Percentiles rank a stretch among this genome's conserved stretches.
Evolutionary conservation across 2,329 filamentous ascomycete genomes (phyloP).

Genomic region (Exophiala dermatitidis): DNA sequence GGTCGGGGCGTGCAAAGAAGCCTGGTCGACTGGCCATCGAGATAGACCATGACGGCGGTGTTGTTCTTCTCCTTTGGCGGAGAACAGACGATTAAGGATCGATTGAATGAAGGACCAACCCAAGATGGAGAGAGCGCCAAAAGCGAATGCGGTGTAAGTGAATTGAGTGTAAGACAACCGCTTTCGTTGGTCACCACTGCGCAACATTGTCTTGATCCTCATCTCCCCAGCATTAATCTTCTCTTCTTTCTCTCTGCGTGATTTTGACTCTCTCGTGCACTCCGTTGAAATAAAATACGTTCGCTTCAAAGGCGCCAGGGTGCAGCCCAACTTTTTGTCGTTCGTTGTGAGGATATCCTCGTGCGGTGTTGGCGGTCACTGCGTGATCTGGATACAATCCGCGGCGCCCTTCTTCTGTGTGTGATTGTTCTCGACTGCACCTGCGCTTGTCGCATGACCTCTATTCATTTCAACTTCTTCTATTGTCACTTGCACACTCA

Average conservation of each 20-base stretch:
- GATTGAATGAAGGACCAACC: slow-evolving; percentile 1
- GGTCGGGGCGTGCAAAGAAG: slow-evolving; percentile 1
- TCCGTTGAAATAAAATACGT: background rate
- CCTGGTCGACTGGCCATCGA: too few relatives aligned
- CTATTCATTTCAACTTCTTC: slow-evolving; percentile 4
- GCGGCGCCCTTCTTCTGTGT: background rate
- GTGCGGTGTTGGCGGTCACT: background rate
- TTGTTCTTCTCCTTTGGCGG: slow-evolving; percentile 2
- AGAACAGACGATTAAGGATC: background rate
- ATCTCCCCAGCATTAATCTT: background rate
- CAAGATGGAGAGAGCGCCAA: background rate
- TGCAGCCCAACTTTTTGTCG: background rate
- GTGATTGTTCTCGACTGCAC: background rate
- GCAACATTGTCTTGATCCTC: background rate
- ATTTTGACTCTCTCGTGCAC: background rate
- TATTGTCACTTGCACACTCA: slow-evolving; percentile 1
- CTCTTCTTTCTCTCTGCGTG: background rate
- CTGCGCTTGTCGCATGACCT: slow-evolving; percentile 11
- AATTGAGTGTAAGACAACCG: slow-evolving; percentile 3
- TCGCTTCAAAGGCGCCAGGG: background rate
- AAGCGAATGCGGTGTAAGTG: slow-evolving; percentile 5
- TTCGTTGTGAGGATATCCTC: background rate
- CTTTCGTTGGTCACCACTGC: background rate
- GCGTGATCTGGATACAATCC: background rate
- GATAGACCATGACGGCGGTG: slow-evolving; percentile 5